A percentile compares a stretch with the other conserved stretches of the same genome.
Conservation (phyloP, 208 protist genomes). For the Acanthamoeba polyphaga region DNA sequence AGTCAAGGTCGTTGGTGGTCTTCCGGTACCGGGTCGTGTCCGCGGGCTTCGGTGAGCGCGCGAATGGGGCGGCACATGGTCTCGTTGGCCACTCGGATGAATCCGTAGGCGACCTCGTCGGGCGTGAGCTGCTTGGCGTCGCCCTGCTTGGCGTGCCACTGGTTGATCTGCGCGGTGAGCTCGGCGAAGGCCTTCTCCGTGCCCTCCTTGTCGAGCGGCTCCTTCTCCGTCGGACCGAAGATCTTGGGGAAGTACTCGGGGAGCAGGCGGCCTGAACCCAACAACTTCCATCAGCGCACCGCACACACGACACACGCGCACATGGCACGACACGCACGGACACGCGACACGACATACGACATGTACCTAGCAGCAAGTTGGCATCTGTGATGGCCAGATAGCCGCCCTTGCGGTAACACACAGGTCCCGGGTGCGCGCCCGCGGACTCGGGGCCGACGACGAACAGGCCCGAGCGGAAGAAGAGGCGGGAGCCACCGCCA, state of each 20-base stretch:
- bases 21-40: conserved; percentile 87
- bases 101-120: conserved; percentile 91
- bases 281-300: neutral
- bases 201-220: conserved; percentile 88
- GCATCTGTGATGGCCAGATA: conserved; percentile 96
- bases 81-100: conserved; percentile 96
- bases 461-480: conserved; percentile 94
- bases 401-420: conserved; percentile 96
- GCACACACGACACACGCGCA: neutral
- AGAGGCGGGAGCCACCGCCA: conserved; percentile 95
- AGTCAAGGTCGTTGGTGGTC: neutral
- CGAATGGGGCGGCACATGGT: conserved; percentile 97
- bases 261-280: conserved; percentile 87
- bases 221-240: conserved; percentile 93
- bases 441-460: conserved; percentile 94
- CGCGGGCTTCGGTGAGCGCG: conserved; percentile 94
- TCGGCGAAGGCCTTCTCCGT: conserved; percentile 88
- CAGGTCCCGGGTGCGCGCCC: conserved; percentile 93
- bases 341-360: neutral
- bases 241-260: conserved; percentile 96
- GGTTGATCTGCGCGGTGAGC: conserved; percentile 89
- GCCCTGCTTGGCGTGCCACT: conserved; percentile 75
- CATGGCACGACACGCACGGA: no score
- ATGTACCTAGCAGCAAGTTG: conserved; percentile 94
- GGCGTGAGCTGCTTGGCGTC: conserved; percentile 73